Evolutionary conservation across 305 asterid genomes (phyloP).

Genomic region (Rubia tinctorum): DNA sequence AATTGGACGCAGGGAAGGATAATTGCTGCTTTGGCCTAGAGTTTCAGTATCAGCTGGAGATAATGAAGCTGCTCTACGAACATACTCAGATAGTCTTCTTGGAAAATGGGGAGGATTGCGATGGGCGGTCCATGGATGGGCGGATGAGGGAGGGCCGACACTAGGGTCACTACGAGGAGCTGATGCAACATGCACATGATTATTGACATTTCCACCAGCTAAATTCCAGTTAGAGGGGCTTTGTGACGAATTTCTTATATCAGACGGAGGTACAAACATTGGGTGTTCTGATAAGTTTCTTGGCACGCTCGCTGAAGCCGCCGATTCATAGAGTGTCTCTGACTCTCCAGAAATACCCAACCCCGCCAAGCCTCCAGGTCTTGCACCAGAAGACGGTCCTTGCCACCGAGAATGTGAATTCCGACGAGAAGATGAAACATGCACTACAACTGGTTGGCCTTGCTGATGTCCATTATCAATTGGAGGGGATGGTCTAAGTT

Average conservation of each 20-base stretch:
- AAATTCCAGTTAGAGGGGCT: conserved; percentile 50
- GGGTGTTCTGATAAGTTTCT: conserved; percentile 78
- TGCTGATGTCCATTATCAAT: conserved; percentile 34
- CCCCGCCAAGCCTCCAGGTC: conserved; percentile 39
- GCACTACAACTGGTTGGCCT: conserved; percentile 34
- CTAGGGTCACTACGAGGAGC: conserved; percentile 39
- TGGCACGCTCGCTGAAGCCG: conserved; percentile 39
- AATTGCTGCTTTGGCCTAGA: conserved; percentile 44
- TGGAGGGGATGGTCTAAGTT: conserved; percentile 40
- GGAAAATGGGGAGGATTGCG: conserved; percentile 52
- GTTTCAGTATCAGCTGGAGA: conserved; percentile 46
- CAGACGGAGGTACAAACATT: conserved; percentile 50
- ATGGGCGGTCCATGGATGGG: conserved; percentile 50
- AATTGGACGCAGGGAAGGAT: conserved; percentile 32
- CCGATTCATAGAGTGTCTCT: conserved; percentile 36
- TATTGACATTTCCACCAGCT: conserved; percentile 37
- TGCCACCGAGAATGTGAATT: conserved; percentile 56
- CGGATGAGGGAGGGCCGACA: conserved; percentile 40
- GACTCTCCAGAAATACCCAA: conserved; percentile 36
- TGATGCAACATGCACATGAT: conserved; percentile 43
- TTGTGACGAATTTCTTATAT: conserved; percentile 47
- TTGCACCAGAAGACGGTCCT: conserved; percentile 48
- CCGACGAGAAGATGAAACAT: conserved; percentile 36
- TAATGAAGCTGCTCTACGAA: conserved; percentile 63
- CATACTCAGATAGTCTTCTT: conserved; percentile 62